Base-by-base conservation (phyloP, 2,329 filamentous ascomycete species). In the Aspergillus phoenicis region DNA sequence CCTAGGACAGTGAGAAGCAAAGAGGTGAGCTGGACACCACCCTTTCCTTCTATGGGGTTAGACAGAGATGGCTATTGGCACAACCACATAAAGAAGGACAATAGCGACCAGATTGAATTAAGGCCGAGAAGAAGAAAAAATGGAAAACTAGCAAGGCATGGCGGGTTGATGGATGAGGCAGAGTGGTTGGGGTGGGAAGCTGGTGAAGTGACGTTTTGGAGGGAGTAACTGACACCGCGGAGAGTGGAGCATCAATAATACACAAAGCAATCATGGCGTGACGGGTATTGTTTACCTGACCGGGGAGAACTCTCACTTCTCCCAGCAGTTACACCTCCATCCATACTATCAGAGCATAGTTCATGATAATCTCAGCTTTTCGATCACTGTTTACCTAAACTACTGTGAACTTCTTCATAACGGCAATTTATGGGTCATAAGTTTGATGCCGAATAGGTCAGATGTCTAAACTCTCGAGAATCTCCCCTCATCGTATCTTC, bases 1-100 rank as follows among this genome's bases (percentile, higher is more conserved):
- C 47, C 47, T 33, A 33, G 13, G 17, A 51, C 45, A 30, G 20
- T 55, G 17, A 28, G 36, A 43, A 22, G 52, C 28, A 28, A 56
- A 55, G 39, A 28, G 52, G 28, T 20, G 39, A 41, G 53, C 53
- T 56, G 53, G 53, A 36, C 8, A 39, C 20, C 53, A 47, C 39
- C 53, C n/a, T 30, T 43, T 45, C 22, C 39, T 43, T 17, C 26
- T 5, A n/a, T 20, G 45, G 15, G 52, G 24, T 2, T 11, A 30
- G 24, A 15, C 28, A 22, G 20, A 20, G 28, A 20, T n/a, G 24
- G 24, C 24, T 33, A 30, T 56, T 47, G 39, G 39, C 41, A 45
- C 41, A n/a, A 45, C 39, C 53, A 52, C 55, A 43, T 49, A 47
- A 52, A 52, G 33, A 36, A 17, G 43, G n/a, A 13, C 4, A 17